Base-by-base conservation (phyloP, 2,329 filamentous ascomycete genomes). In the Periconia sp. region DNA sequence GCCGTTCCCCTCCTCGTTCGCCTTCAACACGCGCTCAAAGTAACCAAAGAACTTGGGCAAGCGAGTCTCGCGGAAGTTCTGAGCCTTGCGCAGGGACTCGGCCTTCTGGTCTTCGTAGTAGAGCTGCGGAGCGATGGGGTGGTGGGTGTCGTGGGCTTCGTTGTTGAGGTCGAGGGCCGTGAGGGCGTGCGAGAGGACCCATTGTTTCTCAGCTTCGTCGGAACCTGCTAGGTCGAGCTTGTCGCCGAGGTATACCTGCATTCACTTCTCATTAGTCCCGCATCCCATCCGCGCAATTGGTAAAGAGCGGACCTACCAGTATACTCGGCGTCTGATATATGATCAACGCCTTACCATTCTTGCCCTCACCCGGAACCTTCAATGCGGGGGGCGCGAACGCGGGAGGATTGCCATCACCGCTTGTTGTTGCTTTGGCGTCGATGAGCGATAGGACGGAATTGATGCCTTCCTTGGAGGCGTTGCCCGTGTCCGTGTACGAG, bases 41-140 rank as follows among this genome's bases (percentile, higher is more conserved):
- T 89, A 91, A 1, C 74, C 79, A 19, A 92, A 72, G 66, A 86
- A 91, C 74, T 91, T 92, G 17, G 89, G 89, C 31, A 92, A 76
- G 1, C 90, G 78, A 42, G 77, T 80, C 50, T 80, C 74, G 9
- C 85, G 76, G 53, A 86, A 91, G 51, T 85, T 79, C 41, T 76
- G 76, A 9, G 83, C 79, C 56, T 79, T 82, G 54, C 77, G 79
- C 65, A 85, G 74, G 15, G 85, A 79, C 68, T 90, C 89, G 0
- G 79, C 76, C 69, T 87, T 90, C 73, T 93, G 90, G 23, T 92
- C 87, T 65, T 91, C 88, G 63, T 92, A 93, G 69, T 86, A 88
- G 5, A 82, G 68, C 1, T 71, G 67, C 0, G 76, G 66, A 1
- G 83, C 79, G 48, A 91, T 76, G 1, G 90, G 90, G 65, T 93